These are phyloP conservation scores for Tricholoma furcatifolium DNA, from an alignment of 768 basidiomycete species.

Conservation along the genomic window DNA sequence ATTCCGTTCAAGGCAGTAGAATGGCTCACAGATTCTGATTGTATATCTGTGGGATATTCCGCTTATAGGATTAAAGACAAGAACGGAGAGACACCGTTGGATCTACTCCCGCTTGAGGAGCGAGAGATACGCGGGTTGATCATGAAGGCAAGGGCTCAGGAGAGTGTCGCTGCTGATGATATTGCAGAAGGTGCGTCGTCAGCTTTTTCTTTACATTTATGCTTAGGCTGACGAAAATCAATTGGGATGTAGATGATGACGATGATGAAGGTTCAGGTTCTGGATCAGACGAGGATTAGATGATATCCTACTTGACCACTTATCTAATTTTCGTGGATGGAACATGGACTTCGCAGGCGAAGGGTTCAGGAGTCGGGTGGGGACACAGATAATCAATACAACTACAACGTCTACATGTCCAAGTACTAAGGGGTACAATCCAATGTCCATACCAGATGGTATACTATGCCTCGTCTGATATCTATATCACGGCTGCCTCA, in stretches of 20 bases:
- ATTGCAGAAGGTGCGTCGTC: slow-evolving; percentile 56
- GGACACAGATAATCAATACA: background rate
- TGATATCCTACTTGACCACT: slow-evolving; percentile 11
- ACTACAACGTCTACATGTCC: too few relatives aligned
- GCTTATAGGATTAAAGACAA: slow-evolving; percentile 66
- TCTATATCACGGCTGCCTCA: background rate
- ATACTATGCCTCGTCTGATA: background rate
- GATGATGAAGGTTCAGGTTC: slow-evolving; percentile 27
- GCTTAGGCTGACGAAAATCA: background rate
- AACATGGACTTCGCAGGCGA: slow-evolving; percentile 1
- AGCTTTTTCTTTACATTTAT: background rate
- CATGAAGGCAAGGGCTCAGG: slow-evolving; percentile 51
- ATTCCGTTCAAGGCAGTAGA: background rate
- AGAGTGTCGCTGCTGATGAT: slow-evolving; percentile 54
- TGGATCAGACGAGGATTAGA: slow-evolving; percentile 35
- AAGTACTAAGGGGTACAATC: slow-evolving; percentile 4
- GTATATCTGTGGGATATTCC: too few relatives aligned
- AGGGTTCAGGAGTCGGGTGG: background rate
- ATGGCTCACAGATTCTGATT: too few relatives aligned
- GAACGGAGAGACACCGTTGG: slow-evolving; percentile 53
- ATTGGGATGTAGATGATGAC: slow-evolving; percentile 15
- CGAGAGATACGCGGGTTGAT: slow-evolving; percentile 49
- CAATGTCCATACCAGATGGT: background rate
- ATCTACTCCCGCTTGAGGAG: slow-evolving; percentile 56
- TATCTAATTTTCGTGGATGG: background rate